Evolutionary conservation across 495 filamentous ascomycete species (phyloP).

Genomic region (Lophiostoma macrostomum): DNA sequence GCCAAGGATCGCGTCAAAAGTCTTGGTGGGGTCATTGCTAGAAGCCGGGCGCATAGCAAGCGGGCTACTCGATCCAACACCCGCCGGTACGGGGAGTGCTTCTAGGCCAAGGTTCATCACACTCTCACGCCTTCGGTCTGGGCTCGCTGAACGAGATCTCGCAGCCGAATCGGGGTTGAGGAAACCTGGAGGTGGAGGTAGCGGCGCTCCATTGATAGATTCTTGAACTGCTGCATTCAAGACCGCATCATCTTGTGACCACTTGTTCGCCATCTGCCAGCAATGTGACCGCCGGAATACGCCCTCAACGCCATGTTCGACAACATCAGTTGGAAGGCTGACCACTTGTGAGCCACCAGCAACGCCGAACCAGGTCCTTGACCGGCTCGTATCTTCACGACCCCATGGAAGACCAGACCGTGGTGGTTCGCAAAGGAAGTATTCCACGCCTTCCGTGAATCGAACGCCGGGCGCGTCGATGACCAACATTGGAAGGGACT

Average conservation of each 20-base stretch:
- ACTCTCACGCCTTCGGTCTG: conserved; percentile 31
- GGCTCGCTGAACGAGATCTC: conserved; percentile 21
- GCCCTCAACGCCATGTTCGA: conserved; percentile 85
- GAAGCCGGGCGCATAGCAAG: conserved; percentile 16
- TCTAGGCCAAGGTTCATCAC: conserved; percentile 40
- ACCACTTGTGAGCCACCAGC: conserved; percentile 68
- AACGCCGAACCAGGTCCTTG: conserved; percentile 77
- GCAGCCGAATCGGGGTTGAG: conserved; percentile 1
- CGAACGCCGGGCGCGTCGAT: conserved; percentile 78
- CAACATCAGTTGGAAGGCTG: conserved; percentile 72
- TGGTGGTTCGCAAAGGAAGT: conserved; percentile 92
- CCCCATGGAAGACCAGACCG: conserved; percentile 83
- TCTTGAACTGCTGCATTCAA: conserved; percentile 32
- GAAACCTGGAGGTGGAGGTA: conserved; percentile 18
- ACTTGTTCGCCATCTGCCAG: conserved; percentile 79
- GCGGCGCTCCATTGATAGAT: conserved; percentile 13
- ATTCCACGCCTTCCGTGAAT: conserved; percentile 80
- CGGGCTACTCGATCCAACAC: conserved; percentile 32
- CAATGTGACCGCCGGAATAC: conserved; percentile 89
- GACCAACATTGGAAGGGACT: conserved; percentile 85
- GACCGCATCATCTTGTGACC: conserved; percentile 47
- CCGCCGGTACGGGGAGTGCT: conserved; percentile 40
- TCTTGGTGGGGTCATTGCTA: conserved; percentile 44
- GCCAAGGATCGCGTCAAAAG: conserved; percentile 65
- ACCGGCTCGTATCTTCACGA: conserved; percentile 61